These are phyloP conservation scores for Tetrapisispora iriomotensis DNA, from an alignment of 805 yeast species.

Conservation along the genomic window DNA sequence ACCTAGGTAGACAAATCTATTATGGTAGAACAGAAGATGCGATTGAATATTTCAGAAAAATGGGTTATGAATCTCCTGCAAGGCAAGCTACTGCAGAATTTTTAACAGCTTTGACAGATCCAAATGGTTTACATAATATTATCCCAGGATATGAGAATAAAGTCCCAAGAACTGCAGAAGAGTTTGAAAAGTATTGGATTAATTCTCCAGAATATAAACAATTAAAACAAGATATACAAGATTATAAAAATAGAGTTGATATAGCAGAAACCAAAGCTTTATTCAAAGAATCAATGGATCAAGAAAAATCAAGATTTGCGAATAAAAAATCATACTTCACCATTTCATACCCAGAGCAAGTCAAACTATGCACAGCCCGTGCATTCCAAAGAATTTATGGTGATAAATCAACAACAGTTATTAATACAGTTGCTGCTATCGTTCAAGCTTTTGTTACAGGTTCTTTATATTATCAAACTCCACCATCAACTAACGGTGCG, in stretches of 20 bases:
- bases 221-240: slow-evolving; percentile 37
- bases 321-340: slow-evolving; percentile 20
- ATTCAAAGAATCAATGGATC: slow-evolving; percentile 24
- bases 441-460: slow-evolving; percentile 54
- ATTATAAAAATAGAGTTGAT: slow-evolving; percentile 18
- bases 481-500: slow-evolving; percentile 43
- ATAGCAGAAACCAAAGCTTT: slow-evolving; percentile 29
- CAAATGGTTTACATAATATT: slow-evolving; percentile 33
- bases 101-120: slow-evolving; percentile 51
- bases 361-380: slow-evolving; percentile 39
- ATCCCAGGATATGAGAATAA: slow-evolving; percentile 36
- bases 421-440: slow-evolving; percentile 27
- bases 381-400: slow-evolving; percentile 48
- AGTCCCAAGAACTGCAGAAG: slow-evolving; percentile 49
- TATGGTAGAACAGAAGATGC: slow-evolving; percentile 44
- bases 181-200: slow-evolving; percentile 40
- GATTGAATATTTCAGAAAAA: slow-evolving; percentile 39
- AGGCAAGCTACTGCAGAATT: slow-evolving; percentile 57
- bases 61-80: slow-evolving; percentile 50
- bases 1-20: slow-evolving; percentile 46
- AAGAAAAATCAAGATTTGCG: slow-evolving; percentile 22
- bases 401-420: slow-evolving; percentile 41
- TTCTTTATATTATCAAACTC: slow-evolving; percentile 49
- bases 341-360: slow-evolving; percentile 34
- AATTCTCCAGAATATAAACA: slow-evolving; percentile 32